A percentile compares a stretch with the other conserved stretches of the same genome.
Conservation (phyloP, 257 asterid species). For the Catharanthus roseus region DNA sequence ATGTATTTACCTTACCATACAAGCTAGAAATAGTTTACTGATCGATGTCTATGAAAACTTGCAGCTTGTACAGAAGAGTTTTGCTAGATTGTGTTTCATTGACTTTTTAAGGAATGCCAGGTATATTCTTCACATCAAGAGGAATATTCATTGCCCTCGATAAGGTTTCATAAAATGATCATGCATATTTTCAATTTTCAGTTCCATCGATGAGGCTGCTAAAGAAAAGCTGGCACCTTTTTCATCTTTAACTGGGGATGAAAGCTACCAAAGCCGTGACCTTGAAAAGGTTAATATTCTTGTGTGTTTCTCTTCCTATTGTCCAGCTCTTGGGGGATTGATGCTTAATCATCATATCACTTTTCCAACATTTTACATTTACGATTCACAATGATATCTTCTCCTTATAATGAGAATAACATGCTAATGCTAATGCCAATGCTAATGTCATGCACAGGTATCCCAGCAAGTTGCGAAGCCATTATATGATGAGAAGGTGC, state of each 20-base stretch:
- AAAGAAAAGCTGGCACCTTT: constrained; percentile 70
- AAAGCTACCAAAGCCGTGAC: constrained; percentile 93
- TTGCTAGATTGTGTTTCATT: constrained; percentile 73
- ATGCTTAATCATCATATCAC: neutral
- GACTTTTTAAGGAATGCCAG: constrained; percentile 72
- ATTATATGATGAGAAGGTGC: constrained; percentile 73
- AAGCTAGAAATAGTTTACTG: neutral
- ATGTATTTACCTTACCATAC: no score
- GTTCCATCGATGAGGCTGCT: constrained; percentile 76
- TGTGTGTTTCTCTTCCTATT: neutral
- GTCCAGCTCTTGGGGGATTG: neutral
- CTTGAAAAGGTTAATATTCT: constrained; percentile 74
- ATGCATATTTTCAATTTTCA: constrained; percentile 27
- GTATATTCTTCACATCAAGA: constrained; percentile 29
- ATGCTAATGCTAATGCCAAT: constrained; percentile 27
- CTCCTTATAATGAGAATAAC: neutral
- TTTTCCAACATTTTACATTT: neutral
- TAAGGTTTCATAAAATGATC: constrained; percentile 2
- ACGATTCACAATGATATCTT: neutral
- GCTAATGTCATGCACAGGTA: constrained; percentile 43
- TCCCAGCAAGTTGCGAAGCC: constrained; percentile 91
- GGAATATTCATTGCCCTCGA: neutral
- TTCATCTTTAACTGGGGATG: constrained; percentile 58
- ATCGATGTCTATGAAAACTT: constrained; percentile 20
- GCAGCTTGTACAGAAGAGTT: constrained; percentile 99